Conservation (phyloP, 2,329 filamentous ascomycete genomes). For the Fusarium sulawesiense region DNA sequence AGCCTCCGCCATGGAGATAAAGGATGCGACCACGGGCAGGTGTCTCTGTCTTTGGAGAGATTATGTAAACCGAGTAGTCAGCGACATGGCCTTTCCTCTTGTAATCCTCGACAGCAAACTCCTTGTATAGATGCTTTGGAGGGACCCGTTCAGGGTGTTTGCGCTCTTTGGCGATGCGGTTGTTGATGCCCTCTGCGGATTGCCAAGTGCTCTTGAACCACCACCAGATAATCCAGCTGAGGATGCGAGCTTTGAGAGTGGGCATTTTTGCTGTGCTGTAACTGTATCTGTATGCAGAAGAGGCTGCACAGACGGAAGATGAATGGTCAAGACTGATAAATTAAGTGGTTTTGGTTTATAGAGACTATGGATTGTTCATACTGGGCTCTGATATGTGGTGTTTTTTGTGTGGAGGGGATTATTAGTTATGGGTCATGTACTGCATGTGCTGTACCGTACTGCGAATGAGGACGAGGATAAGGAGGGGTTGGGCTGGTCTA, state of each 20-base stretch:
- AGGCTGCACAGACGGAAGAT: constrained; percentile 9
- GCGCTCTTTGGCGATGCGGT: constrained; percentile 42
- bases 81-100: constrained; percentile 25
- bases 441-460: background rate
- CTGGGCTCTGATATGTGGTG: constrained; percentile 9
- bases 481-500: constrained; percentile 27
- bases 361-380: background rate
- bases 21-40: constrained; percentile 47
- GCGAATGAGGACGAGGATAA: background rate
- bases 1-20: constrained; percentile 49
- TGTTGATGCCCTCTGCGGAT: constrained; percentile 41
- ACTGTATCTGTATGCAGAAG: background rate
- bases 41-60: constrained; percentile 48
- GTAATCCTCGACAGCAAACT: constrained; percentile 45
- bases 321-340: constrained; percentile 1
- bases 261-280: constrained; percentile 37
- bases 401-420: constrained; percentile 30
- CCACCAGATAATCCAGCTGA: constrained; percentile 47
- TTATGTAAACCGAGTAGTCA: constrained; percentile 43
- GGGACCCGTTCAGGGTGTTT: constrained; percentile 37
- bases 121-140: constrained; percentile 40
- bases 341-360: constrained; percentile 8
- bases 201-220: constrained; percentile 43
- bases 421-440: constrained; percentile 6
- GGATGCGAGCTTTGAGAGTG: constrained; percentile 44